These are phyloP conservation scores for Millerozyma miso DNA, from an alignment of 805 yeast species.

Conservation along the genomic window DNA sequence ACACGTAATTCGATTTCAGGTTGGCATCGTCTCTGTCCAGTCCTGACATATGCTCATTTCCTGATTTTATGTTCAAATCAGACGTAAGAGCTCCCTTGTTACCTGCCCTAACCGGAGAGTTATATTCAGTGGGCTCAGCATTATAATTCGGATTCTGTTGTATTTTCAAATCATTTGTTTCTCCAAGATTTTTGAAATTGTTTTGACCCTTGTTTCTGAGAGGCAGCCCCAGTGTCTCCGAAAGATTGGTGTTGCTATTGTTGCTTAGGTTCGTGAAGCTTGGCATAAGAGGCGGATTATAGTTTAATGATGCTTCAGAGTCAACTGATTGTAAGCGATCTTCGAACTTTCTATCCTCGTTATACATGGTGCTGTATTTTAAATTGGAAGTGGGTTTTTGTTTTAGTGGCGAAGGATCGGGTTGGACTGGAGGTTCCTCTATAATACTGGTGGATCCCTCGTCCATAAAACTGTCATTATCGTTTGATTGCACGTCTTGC, in stretches of 20 bases:
- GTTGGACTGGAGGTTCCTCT: constrained; percentile 8
- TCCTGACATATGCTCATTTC: not conserved
- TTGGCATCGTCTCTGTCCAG: not conserved
- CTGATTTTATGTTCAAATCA: not conserved
- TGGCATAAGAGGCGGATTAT: constrained; percentile 33
- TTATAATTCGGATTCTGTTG: constrained; percentile 2
- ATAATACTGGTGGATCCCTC: constrained; percentile 29
- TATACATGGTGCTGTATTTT: not conserved
- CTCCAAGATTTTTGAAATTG: not conserved
- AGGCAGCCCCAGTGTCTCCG: constrained; percentile 6
- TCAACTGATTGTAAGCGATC: constrained; percentile 36
- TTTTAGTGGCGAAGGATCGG: constrained; percentile 7
- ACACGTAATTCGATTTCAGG: constrained; percentile 48
- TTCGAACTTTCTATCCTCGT: constrained; percentile 3
- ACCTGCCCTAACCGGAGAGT: not conserved
- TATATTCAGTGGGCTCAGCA: not conserved
- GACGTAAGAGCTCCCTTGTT: not conserved
- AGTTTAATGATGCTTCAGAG: constrained; percentile 23
- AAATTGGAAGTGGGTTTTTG: constrained; percentile 20
- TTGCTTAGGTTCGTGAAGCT: constrained; percentile 39
- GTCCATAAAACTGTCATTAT: constrained; percentile 36
- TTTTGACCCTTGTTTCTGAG: constrained; percentile 24
- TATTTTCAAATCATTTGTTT: not conserved
- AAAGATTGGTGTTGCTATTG: constrained; percentile 35
- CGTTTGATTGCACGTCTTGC: constrained; percentile 4